Evolutionary conservation across 768 basidiomycete genomes (phyloP).

Genomic region (Daedaleopsis nitida): DNA sequence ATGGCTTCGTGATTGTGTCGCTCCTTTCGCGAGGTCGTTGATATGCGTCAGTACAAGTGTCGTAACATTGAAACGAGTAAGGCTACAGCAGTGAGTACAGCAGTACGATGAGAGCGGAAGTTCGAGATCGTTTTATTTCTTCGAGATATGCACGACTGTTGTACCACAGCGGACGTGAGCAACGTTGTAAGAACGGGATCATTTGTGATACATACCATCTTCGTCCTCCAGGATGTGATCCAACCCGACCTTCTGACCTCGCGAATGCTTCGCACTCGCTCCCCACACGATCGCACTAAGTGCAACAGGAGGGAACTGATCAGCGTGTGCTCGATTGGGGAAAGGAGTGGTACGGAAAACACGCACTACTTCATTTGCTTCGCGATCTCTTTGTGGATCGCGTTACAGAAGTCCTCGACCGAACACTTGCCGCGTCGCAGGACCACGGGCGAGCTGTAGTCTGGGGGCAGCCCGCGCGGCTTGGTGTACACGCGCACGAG

Average conservation of each 20-base stretch:
- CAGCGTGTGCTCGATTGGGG: background rate
- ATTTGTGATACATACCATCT: conserved; percentile 58
- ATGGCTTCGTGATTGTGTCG: no score
- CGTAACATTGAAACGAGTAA: background rate
- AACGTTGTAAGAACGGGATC: background rate
- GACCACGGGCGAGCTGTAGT: conserved; percentile 90
- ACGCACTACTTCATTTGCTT: conserved; percentile 96
- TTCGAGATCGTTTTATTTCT: conserved; percentile 39
- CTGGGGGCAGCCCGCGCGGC: conserved; percentile 87
- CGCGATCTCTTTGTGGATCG: conserved; percentile 96
- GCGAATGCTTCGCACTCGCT: conserved; percentile 92
- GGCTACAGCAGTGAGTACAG: conserved; percentile 13
- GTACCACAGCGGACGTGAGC: conserved; percentile 11
- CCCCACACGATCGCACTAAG: conserved; percentile 91
- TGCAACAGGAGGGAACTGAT: background rate
- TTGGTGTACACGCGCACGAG: conserved; percentile 97
- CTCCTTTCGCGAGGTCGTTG: no score
- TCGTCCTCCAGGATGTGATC: conserved; percentile 89
- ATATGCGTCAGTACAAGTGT: background rate
- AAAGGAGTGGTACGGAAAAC: background rate
- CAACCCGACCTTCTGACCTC: conserved; percentile 93
- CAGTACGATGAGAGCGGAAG: background rate
- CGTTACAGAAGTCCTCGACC: conserved; percentile 88
- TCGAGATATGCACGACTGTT: conserved; percentile 63
- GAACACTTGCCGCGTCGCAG: conserved; percentile 62